Base-by-base conservation (phyloP, 176 grass and related monocot genomes). In the Triticum dicoccoides region DNA sequence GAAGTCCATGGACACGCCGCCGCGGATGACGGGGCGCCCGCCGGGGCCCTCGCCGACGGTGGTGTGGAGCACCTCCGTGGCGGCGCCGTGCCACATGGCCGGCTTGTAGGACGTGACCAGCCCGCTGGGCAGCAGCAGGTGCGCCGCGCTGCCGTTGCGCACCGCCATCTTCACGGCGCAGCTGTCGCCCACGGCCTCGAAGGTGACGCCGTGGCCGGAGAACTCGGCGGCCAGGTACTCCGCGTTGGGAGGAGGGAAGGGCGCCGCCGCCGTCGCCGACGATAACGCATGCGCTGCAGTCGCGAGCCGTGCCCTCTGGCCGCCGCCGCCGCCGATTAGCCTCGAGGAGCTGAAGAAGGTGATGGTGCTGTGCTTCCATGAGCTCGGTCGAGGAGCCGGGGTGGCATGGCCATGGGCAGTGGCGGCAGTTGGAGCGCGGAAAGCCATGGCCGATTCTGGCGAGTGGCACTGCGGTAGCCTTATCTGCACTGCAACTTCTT, bases 71-170 rank as follows among this genome's bases (percentile, higher is more conserved):
- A 94, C 81, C 80, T 98, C 93, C 11, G 76, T 73, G 45, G 80
- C 56, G 21, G 88, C 73, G 32, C 93, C 91, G 44, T 98, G 93
- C 96, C 96, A 98, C 96, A 98, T 94, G 82, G 80, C 80, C 7
- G 93, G 93, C 74, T 89, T 90, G 81, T 98, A 98, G 4, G 96
- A 94, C 15, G 91, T 98, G 80, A 98, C 89, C 21, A 95, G 88
- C 24, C 91, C 93, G 73, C 93, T 87, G 11, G 96, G 96, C 81
- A 95, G 89, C 77, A 95, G 88, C 77, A 98, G n/a, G 54, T 85
- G 91, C 64, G 86, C 93, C 64, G 54, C 59, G 84, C 96, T 94
- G 35, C 91, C 91, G 69, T 98, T 95, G 66, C 83, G 64, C 86
- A 92, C 14, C 27, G 23, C 41, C 88, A 98, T 91, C 91, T 92